Conservation (phyloP, 2,329 filamentous ascomycete genomes). For the Verticillium klebahnii region DNA sequence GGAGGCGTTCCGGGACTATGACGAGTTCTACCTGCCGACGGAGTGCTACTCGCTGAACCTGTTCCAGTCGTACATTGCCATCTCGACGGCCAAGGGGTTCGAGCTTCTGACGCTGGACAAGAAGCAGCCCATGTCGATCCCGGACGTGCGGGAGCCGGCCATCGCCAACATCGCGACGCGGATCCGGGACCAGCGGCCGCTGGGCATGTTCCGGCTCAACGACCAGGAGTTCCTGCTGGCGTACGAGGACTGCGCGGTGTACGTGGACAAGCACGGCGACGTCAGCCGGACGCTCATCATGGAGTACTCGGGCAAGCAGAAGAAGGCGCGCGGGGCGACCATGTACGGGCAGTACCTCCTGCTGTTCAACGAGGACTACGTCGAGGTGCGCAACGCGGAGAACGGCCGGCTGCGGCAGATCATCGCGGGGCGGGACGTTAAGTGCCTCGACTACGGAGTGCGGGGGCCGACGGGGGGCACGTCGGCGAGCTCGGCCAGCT, state of each 20-base stretch:
- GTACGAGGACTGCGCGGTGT: constrained; percentile 95
- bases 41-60: constrained; percentile 95
- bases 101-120: constrained; percentile 97
- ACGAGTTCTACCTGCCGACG: constrained; percentile 96
- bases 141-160: constrained; percentile 73
- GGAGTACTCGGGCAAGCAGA: constrained; percentile 92
- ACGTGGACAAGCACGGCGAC: constrained; percentile 97
- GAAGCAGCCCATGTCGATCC: constrained; percentile 91
- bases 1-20: constrained; percentile 96
- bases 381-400: constrained; percentile 94
- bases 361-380: constrained; percentile 92
- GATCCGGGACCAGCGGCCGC: constrained; percentile 75
- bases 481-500: constrained; percentile 25
- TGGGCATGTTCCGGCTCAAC: constrained; percentile 95
- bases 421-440: constrained; percentile 85
- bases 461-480: constrained; percentile 53
- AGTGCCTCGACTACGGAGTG: constrained; percentile 82
- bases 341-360: constrained; percentile 89
- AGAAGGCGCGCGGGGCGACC: constrained; percentile 74
- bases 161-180: constrained; percentile 82
- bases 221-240: constrained; percentile 89
- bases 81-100: constrained; percentile 86
- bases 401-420: constrained; percentile 92
- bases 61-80: constrained; percentile 90
- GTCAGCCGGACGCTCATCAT: constrained; percentile 92